Evolutionary conservation across 2,329 filamentous ascomycete species (phyloP), one percentile per base, ranked within the genome.

Genomic region (Pseudogymnoascus sp.): DNA sequence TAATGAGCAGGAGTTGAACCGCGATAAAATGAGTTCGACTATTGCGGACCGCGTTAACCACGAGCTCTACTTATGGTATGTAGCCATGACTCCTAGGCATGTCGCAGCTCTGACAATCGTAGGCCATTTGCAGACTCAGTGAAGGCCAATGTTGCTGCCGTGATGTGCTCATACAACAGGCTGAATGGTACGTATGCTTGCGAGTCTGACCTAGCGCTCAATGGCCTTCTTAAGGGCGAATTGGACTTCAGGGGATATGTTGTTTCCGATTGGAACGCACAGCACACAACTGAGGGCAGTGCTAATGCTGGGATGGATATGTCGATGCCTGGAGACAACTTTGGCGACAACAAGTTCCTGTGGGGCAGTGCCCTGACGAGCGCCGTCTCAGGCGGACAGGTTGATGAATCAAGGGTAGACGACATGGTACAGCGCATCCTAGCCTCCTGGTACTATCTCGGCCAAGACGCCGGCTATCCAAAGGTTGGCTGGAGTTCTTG

Each of bases 111-210:
- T 72, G 27, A 55, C 48, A 17, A 71, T 7, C 12, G 6, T 35
- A 72, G 69, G 69, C 86, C 87, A 1, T 91, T 89, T 67, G 84
- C 84, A 2, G 86, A 90, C 69, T 84, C 87, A 1, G 82, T 90
- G 27, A 80, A 80, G 66, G 82, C 87, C 25, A 85, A 86, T 44
- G 85, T 86, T 2, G 85, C 83, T 1, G 80, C 81, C 2, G 74
- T 88, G 48, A 90, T 91, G 88, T 91, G 88, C 75, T 85, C 84
- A 15, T 90, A 90, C 74, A 87, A 89, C 71, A 85, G 86, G 71
- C 75, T 90, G 71, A 89, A 90, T 73, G 84, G 84, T 65, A 85
- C 82, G 12, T 89, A 85, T 74, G 80, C 80, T 4, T 91, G 88
- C 72, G 81, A 87, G 70, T 89, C 87, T 73, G 80, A 82, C 63